Evolutionary conservation across 163 green algal genomes (phyloP).

Genomic region (Chlorella variabilis): DNA sequence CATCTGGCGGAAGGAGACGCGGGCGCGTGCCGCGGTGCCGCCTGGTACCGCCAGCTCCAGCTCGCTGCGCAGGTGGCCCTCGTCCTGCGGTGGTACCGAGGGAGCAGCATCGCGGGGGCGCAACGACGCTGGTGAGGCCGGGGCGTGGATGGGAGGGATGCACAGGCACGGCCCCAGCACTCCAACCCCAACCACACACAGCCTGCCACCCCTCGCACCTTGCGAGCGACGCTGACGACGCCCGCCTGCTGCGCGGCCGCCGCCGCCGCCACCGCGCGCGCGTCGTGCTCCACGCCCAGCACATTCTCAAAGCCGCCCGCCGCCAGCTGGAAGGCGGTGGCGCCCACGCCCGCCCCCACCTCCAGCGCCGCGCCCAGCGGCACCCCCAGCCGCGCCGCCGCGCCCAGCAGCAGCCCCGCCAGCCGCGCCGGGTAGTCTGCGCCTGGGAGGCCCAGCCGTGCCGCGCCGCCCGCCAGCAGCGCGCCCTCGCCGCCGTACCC

Average conservation of each 20-base stretch:
- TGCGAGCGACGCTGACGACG: constrained; percentile 2
- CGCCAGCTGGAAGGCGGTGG: constrained; percentile 68
- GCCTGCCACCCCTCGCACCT: no score
- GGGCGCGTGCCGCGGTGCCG: constrained; percentile 6
- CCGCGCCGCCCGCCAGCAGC: constrained; percentile 35
- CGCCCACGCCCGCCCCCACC: constrained; percentile 74
- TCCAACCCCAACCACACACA: no score
- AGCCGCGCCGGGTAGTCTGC: constrained; percentile 57
- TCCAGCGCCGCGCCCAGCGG: constrained; percentile 59
- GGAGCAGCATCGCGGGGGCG: no score
- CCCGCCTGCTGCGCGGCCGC: constrained; percentile 28
- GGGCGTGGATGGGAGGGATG: no score
- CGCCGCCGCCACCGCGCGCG: constrained; percentile 30
- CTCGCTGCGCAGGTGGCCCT: constrained; percentile 32
- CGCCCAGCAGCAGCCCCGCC: constrained; percentile 45
- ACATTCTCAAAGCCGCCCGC: constrained; percentile 39
- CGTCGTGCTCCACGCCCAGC: constrained; percentile 46
- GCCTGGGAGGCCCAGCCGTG: background rate
- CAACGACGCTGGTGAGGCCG: no score
- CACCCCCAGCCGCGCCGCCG: constrained; percentile 29
- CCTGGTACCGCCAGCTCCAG: constrained; percentile 46
- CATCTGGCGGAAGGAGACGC: constrained; percentile 52
- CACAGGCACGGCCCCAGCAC: no score
- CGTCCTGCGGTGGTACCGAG: background rate
- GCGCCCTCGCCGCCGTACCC: constrained; percentile 54